Evolutionary conservation across 31 red algal species (phyloP).

Genomic region (Porphyra umbilicalis): DNA sequence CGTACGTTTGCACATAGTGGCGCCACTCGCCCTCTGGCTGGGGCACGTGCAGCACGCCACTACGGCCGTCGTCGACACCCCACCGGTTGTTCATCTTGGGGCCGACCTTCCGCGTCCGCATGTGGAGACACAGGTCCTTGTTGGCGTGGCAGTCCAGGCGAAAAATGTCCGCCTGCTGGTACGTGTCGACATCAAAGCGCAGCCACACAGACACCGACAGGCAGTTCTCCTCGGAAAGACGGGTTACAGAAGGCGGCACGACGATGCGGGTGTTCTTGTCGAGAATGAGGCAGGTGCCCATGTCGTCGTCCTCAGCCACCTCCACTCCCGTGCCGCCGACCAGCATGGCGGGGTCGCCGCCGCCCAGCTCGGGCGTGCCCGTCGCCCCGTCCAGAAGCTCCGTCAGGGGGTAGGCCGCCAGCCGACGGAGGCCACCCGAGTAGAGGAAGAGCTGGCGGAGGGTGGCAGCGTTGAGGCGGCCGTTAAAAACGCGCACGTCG

Average conservation of each 20-base stretch:
- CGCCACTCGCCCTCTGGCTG: background rate
- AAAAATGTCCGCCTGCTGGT: background rate
- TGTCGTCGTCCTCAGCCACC: background rate
- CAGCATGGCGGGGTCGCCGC: background rate
- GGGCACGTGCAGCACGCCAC: background rate
- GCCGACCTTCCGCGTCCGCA: background rate
- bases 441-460: background rate
- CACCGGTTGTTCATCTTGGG: background rate
- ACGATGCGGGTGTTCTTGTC: background rate
- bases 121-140: background rate
- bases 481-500: background rate
- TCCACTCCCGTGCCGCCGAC: background rate
- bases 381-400: background rate
- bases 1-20: background rate
- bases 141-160: background rate
- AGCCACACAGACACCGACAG: background rate
- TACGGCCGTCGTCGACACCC: background rate
- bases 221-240: background rate
- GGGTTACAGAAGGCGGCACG: background rate
- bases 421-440: background rate
- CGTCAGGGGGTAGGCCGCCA: background rate
- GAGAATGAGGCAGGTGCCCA: background rate
- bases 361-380: background rate
- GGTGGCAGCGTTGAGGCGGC: background rate
- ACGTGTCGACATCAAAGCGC: background rate